Evolutionary conservation across 352 stramenopile genomes (phyloP).

Genomic region (Globisporangium apiculatum): DNA sequence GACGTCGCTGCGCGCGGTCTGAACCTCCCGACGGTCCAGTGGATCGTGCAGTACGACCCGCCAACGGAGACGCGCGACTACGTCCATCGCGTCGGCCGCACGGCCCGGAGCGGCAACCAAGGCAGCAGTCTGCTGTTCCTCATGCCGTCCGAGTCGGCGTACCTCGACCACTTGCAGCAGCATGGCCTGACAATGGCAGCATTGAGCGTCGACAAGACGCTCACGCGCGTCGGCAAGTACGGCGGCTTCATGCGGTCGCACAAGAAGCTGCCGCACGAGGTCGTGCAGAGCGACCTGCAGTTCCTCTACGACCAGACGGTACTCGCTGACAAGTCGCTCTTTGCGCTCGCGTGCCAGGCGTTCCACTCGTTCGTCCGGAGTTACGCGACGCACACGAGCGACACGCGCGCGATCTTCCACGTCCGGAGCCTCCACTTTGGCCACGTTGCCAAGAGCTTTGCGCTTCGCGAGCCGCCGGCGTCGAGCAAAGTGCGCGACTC

Average conservation of each 20-base stretch:
- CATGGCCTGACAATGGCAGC: conserved; percentile 76
- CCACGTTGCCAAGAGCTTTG: conserved; percentile 92
- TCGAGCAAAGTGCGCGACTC: conserved; percentile 75
- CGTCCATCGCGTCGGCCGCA: conserved; percentile 98
- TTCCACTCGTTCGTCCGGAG: conserved; percentile 92
- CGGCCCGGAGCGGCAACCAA: conserved; percentile 95
- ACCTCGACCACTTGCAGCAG: conserved; percentile 90
- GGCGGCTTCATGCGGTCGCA: conserved; percentile 53
- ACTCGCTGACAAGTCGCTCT: conserved; percentile 77
- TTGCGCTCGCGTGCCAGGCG: conserved; percentile 78
- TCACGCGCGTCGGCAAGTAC: conserved; percentile 53
- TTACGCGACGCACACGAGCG: conserved; percentile 89
- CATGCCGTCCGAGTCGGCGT: conserved; percentile 93
- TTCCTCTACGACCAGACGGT: conserved; percentile 81
- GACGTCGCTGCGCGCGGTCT: conserved; percentile 97
- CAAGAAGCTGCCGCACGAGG: conserved; percentile 80
- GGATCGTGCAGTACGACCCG: conserved; percentile 98
- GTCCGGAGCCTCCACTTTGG: conserved; percentile 91
- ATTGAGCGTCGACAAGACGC: conserved; percentile 81
- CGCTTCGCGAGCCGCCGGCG: conserved; percentile 73
- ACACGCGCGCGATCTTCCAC: conserved; percentile 91
- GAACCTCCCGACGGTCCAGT: conserved; percentile 96
- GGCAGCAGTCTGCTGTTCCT: conserved; percentile 96
- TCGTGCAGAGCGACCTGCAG: conserved; percentile 74
- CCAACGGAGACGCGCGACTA: conserved; percentile 98